Evolutionary conservation across 768 basidiomycete species (phyloP).

Genomic region (Podaxis pistillaris): DNA sequence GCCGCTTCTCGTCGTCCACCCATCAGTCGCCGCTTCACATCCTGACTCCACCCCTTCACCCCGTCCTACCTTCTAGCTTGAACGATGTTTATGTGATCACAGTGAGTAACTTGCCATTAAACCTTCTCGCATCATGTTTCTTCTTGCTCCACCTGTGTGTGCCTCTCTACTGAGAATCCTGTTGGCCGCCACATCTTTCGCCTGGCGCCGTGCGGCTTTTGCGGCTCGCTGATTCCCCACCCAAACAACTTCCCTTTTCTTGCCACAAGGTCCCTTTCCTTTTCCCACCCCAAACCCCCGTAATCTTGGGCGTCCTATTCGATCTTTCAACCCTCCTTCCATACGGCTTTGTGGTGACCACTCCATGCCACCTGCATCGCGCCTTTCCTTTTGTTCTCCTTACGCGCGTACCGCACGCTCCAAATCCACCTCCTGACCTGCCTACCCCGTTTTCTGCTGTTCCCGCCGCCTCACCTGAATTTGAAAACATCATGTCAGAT

Average conservation of each 20-base stretch:
- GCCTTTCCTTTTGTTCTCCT: background rate
- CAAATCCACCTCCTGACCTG: background rate
- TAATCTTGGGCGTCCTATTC: background rate
- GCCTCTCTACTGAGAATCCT: background rate
- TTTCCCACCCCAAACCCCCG: background rate
- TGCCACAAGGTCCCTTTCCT: background rate
- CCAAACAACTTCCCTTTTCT: background rate
- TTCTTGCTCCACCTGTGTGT: slow-evolving; percentile 1
- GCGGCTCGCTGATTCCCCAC: background rate
- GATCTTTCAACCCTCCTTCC: background rate
- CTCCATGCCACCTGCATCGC: background rate
- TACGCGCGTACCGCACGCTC: background rate
- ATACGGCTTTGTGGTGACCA: background rate
- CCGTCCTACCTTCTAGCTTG: background rate
- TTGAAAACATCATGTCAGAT: background rate
- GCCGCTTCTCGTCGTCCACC: slow-evolving; percentile 20
- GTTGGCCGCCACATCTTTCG: background rate
- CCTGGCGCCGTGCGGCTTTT: background rate
- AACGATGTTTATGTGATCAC: background rate
- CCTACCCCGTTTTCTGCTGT: background rate
- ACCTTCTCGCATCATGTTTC: background rate
- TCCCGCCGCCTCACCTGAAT: background rate
- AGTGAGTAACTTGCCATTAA: background rate
- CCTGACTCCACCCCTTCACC: slow-evolving; percentile 9
- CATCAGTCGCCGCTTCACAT: slow-evolving; percentile 22